Percentiles rank a stretch among this genome's conserved stretches.
phyloP scores from a whole-genome alignment of 371 early-diverging fungal species.

The Zopfochytrium polystomum region DNA sequence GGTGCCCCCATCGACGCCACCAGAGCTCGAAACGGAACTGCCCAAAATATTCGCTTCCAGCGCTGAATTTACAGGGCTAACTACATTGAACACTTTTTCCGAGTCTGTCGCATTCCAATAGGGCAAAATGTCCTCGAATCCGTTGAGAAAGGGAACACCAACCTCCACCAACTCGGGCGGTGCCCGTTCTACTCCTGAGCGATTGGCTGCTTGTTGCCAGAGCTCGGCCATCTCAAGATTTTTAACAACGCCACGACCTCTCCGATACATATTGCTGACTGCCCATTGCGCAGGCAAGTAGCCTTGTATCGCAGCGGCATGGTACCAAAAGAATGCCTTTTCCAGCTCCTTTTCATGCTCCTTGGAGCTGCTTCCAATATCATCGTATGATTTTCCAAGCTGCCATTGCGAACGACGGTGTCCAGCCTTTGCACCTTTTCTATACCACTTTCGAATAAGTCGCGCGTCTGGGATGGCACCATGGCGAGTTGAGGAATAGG shows the following conservation, averaged over 20 bases:
- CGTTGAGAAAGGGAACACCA: constrained; percentile 21
- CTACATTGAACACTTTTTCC: constrained; percentile 22
- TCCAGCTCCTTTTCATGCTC: constrained; percentile 4
- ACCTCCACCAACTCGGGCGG: constrained; percentile 13
- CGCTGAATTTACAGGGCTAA: constrained; percentile 15
- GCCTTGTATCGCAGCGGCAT: constrained; percentile 36
- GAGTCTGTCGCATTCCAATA: constrained; percentile 27
- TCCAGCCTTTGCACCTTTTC: constrained; percentile 26
- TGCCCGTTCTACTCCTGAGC: constrained; percentile 21
- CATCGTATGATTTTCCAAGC: constrained; percentile 29
- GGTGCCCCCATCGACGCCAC: too few species aligned
- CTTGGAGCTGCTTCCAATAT: constrained; percentile 6
- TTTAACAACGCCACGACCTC: constrained; percentile 24
- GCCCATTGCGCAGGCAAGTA: constrained; percentile 37
- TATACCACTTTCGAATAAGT: constrained; percentile 26
- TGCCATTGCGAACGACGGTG: constrained; percentile 32
- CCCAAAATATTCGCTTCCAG: constrained; percentile 9
- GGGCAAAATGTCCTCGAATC: constrained; percentile 24
- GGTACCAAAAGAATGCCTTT: constrained; percentile 40
- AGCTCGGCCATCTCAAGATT: constrained; percentile 27
- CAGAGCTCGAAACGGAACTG: background rate
- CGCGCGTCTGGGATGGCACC: constrained; percentile 22
- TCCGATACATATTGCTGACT: constrained; percentile 29
- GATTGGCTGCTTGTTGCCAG: constrained; percentile 33
- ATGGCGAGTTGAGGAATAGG: constrained; percentile 29